These are phyloP conservation scores for Amanita inopinata DNA, from an alignment of 768 basidiomycete genomes.

Conservation along the genomic window DNA sequence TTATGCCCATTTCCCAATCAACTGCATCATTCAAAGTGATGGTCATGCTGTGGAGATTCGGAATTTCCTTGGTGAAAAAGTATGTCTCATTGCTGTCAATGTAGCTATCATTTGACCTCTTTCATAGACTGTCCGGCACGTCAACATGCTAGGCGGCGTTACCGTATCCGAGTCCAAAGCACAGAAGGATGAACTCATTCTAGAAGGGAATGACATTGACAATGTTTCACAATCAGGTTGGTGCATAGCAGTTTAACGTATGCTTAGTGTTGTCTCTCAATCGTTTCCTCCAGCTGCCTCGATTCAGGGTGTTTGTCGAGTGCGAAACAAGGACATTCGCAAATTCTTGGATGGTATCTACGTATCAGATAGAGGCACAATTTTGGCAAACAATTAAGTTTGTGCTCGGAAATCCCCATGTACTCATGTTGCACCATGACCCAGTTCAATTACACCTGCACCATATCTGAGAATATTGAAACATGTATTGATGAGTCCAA, in stretches of 20 bases:
- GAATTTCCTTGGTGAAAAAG: slow-evolving; percentile 94
- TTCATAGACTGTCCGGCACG: slow-evolving; percentile 80
- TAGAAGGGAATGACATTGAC: slow-evolving; percentile 94
- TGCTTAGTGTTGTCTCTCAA: slow-evolving; percentile 4
- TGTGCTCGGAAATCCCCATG: slow-evolving; percentile 3
- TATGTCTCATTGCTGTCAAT: slow-evolving; percentile 21
- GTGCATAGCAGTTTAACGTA: slow-evolving; percentile 10
- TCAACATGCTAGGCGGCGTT: slow-evolving; percentile 87
- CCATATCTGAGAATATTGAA: slow-evolving; percentile 11
- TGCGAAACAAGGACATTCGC: slow-evolving; percentile 99
- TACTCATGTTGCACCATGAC: slow-evolving; percentile 18
- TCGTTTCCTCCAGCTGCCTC: slow-evolving; percentile 57
- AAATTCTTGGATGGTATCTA: slow-evolving; percentile 97
- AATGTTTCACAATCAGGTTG: slow-evolving; percentile 93
- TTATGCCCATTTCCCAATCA: slow-evolving; percentile 99
- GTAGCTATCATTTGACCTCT: neutral
- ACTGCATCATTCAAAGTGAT: slow-evolving; percentile 82
- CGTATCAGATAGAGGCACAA: slow-evolving; percentile 73
- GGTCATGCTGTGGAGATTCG: slow-evolving; percentile 78
- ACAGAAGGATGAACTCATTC: slow-evolving; percentile 90
- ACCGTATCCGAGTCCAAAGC: slow-evolving; percentile 75
- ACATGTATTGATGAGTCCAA: neutral
- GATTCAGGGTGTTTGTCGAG: slow-evolving; percentile 93
- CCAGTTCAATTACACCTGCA: slow-evolving; percentile 11
- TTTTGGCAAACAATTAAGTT: slow-evolving; percentile 37